Evolutionary conservation across 495 filamentous ascomycete species (phyloP).

Genomic region (Penicillium waksmanii): DNA sequence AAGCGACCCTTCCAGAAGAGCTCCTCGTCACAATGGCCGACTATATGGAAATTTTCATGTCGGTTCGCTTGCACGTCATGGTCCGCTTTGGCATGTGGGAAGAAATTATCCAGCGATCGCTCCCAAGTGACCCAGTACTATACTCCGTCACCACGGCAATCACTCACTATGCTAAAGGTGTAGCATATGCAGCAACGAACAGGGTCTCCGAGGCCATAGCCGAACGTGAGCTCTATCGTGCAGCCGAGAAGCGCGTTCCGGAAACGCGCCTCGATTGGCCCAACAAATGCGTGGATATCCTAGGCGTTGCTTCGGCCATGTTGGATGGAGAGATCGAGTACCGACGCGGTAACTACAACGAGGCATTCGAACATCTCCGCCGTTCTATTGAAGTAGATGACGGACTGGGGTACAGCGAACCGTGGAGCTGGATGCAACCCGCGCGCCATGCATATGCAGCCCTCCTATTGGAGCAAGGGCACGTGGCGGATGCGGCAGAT

Average conservation of each 20-base stretch:
- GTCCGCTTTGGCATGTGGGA: conserved; percentile 68
- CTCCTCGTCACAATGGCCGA: conserved; percentile 66
- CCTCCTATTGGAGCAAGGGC: conserved; percentile 63
- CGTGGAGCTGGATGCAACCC: conserved; percentile 74
- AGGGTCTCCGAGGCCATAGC: conserved; percentile 47
- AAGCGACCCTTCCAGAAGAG: conserved; percentile 55
- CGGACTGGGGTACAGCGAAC: conserved; percentile 63
- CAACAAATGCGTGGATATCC: conserved; percentile 60
- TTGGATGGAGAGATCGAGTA: conserved; percentile 70
- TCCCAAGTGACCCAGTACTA: conserved; percentile 54
- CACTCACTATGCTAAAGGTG: conserved; percentile 61
- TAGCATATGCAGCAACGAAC: conserved; percentile 61
- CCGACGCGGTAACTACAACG: conserved; percentile 54
- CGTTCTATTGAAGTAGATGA: conserved; percentile 58
- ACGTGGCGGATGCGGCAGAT: conserved; percentile 54
- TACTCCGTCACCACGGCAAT: conserved; percentile 64
- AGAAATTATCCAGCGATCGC: conserved; percentile 51
- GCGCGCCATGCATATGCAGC: conserved; percentile 68
- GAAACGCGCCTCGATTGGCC: conserved; percentile 56
- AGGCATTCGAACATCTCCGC: conserved; percentile 57
- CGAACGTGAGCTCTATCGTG: conserved; percentile 46
- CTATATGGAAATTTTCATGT: conserved; percentile 64
- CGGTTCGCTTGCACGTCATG: conserved; percentile 62
- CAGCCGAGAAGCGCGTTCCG: conserved; percentile 51
- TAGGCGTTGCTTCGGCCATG: conserved; percentile 62